phyloP scores from a whole-genome alignment of 2,329 filamentous ascomycete genomes.

The Nectriaceae sp. region DNA sequence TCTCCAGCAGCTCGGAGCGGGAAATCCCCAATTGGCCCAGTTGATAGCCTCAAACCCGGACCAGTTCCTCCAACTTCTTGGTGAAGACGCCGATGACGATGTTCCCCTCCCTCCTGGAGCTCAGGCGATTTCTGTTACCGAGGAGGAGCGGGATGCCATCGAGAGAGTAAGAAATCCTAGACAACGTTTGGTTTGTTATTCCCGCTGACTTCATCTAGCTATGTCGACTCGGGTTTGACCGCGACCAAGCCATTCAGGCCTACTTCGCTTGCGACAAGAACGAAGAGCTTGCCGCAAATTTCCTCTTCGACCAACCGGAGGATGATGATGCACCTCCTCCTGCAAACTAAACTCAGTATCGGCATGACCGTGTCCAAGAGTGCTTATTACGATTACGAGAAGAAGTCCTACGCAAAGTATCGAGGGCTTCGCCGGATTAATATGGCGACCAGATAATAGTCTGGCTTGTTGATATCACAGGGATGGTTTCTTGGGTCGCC shows the following conservation, averaged over 20 bases:
- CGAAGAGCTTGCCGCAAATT: slow-evolving; percentile 96
- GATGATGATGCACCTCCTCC: slow-evolving; percentile 63
- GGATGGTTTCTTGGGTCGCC: slow-evolving; percentile 6
- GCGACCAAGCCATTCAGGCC: slow-evolving; percentile 92
- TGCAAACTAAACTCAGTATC: slow-evolving; percentile 36
- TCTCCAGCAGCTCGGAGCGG: slow-evolving; percentile 89
- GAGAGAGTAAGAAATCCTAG: slow-evolving; percentile 70
- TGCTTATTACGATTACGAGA: slow-evolving; percentile 29
- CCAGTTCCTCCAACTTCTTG: slow-evolving; percentile 86
- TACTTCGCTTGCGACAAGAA: slow-evolving; percentile 99
- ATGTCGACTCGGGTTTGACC: slow-evolving; percentile 88
- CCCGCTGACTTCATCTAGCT: slow-evolving; percentile 55
- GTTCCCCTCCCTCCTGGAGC: slow-evolving; percentile 83
- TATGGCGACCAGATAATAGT: slow-evolving; percentile 23
- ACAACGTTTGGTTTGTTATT: background rate
- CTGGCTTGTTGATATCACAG: slow-evolving; percentile 19
- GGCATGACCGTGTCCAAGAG: slow-evolving; percentile 24
- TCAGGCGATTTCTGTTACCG: slow-evolving; percentile 87
- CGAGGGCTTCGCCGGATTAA: slow-evolving; percentile 25
- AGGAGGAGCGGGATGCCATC: slow-evolving; percentile 95
- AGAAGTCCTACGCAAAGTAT: slow-evolving; percentile 19
- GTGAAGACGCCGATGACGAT: slow-evolving; percentile 85
- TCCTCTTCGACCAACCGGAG: slow-evolving; percentile 95
- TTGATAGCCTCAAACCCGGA: slow-evolving; percentile 91
- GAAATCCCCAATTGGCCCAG: slow-evolving; percentile 91